phyloP scores from a whole-genome alignment of 148 eudicot genomes.

The Beta vulgaris region DNA sequence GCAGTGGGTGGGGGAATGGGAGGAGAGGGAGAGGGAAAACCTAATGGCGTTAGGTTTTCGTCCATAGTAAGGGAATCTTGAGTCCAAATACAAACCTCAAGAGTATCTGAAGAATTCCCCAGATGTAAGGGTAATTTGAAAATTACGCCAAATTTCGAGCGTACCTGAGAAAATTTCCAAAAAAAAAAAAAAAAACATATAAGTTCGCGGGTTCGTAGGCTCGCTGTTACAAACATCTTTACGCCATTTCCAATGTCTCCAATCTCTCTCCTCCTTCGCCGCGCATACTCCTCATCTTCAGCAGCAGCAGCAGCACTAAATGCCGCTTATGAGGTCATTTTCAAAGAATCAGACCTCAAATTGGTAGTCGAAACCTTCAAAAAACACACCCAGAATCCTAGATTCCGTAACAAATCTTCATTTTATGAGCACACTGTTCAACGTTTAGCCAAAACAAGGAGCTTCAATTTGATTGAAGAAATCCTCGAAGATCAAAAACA shows the following conservation, averaged over 20 bases:
- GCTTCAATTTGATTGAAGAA: conserved; percentile 47
- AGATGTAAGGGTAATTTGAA: too few relatives aligned
- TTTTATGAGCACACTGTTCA: conserved; percentile 43
- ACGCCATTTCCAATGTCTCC: conserved; percentile 28
- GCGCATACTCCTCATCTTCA: conserved; percentile 30
- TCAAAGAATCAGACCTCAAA: conserved; percentile 35
- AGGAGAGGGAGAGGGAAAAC: too few relatives aligned
- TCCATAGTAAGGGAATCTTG: too few relatives aligned
- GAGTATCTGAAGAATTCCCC: too few relatives aligned
- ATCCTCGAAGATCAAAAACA: conserved; percentile 61
- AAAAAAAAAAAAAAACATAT: too few relatives aligned
- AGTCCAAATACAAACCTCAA: too few relatives aligned
- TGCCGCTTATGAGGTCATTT: not conserved
- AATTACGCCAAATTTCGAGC: too few relatives aligned
- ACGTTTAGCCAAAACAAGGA: conserved; percentile 47
- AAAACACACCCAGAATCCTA: conserved; percentile 21
- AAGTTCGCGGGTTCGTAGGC: too few relatives aligned
- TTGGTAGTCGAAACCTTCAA: conserved; percentile 42
- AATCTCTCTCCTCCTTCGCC: conserved; percentile 33
- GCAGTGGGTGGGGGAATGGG: too few relatives aligned
- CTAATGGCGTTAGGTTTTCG: too few relatives aligned
- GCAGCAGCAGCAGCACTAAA: not conserved
- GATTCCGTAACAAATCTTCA: conserved; percentile 34
- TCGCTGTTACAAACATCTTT: too few relatives aligned
- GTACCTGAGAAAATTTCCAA: too few relatives aligned